Evolutionary conservation across 768 basidiomycete genomes (phyloP), one percentile per base, ranked within the genome.

Genomic region (Leccinum obscurum): DNA sequence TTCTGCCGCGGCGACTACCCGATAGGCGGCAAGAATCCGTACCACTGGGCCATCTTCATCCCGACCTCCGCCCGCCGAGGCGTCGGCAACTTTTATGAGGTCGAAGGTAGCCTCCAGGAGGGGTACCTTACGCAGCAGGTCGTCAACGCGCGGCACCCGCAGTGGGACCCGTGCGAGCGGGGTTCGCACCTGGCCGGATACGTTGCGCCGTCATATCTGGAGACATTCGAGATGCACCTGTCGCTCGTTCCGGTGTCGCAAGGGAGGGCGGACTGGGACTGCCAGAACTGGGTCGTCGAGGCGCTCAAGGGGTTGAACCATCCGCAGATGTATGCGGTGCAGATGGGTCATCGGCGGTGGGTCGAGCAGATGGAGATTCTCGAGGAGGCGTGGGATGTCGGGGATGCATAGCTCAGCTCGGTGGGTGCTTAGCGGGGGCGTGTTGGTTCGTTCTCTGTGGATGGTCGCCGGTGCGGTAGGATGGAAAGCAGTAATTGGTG

Each of bases 21-120:
- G 1, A 32, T 22, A 1, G 67, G 64, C 6, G 54, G 48, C 0
- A 56, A 6, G 1, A 30, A 56, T 22, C 41, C 58, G 0, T 37
- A 60, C 14, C 67, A 69, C 17, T 68, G 67, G 64, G 64, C 67
- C n/a, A 69, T 69, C 55, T 69, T 63, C 64, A 50, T 68, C 56
- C 64, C 67, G 2, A 66, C 67, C 0, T 66, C 67, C 7, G 54
- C 56, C 7, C 15, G 24, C 13, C 67, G 67, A 8, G 67, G 64
- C 0, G 49, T 69, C 5, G 67, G 67, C 9, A 68, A 68, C 56
- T 32, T 68, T 35, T 68, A 68, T 55, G 67, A 64, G 32, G 50
- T 69, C 34, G 62, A 53, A 0, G 63, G 63, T 9, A 56, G 56
- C 32, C 60, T 65, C 0, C 56, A 56, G 34, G 26, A 37, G 0